Evolutionary conservation across 345 rosid species (phyloP), one percentile per base, ranked within the genome.

Genomic region (Hibiscus trionum): DNA sequence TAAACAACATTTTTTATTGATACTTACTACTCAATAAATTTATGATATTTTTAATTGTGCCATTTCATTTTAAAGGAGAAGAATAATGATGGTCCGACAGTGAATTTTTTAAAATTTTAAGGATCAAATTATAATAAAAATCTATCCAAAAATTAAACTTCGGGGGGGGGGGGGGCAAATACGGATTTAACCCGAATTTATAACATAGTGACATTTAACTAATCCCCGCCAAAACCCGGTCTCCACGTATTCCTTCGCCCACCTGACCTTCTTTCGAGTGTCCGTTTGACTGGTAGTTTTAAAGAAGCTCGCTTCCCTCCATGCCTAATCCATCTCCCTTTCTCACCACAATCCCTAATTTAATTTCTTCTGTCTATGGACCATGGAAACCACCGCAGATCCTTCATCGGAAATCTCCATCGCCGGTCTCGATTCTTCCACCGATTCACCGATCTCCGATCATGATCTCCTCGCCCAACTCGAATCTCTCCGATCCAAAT

Each of bases 301-400:
- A 21, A 33, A 3, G 35, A 2, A 11, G 0, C 58, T 5, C 47
- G 24, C 52, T 35, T 27, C 56, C 69, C 68, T 4, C 65, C 4
- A 64, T 21, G 10, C 61, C 49, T 10, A 33, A 1, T 65, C 26
- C 27, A 19, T 11, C 1, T 50, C 57, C 31, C 17, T 68, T 60
- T 70, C 49, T 71, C 33, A 63, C 49, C 66, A 60, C 64, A 56
- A 15, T 70, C 46, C 61, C 67, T 29, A 16, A 10, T 47, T 61
- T n/a, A 17, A 21, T 21, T 57, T 63, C 66, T 16, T 10, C 69
- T 5, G 78, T 77, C 80, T 61, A 78, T 72, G 80, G 78, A 62
- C 66, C 35, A 93, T 89, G 96, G 91, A 82, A 70, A 70, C 77
- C 72, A 11, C 68, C 66, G 11, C 61, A 11, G 79, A 70, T 42